Base-by-base conservation (phyloP, 306 rosid genomes). In the Sesbania bispinosa region DNA sequence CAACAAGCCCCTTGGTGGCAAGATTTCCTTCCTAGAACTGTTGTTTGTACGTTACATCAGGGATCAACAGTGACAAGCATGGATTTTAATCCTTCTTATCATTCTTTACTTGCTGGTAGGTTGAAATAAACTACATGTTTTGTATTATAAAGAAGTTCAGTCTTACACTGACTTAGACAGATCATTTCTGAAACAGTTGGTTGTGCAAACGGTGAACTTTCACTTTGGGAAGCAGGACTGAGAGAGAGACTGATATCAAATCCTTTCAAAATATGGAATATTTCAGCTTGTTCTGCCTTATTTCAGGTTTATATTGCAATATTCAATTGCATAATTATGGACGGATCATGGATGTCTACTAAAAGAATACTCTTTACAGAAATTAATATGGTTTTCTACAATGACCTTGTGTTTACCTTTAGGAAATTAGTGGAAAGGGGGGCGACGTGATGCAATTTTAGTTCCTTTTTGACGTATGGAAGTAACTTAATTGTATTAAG, bases 71-170 rank as follows among this genome's bases (percentile, higher is more conserved):
- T 85, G 51, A 74, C 79, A 43, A 81, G 84, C 84, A 67, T 85
- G 88, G 90, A 88, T 73, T 88, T 88, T 62, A 85, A 83, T 75
- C 90, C 87, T 59, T 79, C 76, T 41, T 68, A 62, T 64, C 87
- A 81, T 72, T 81, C 90, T 4, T 43, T 83, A 53, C 87, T 88
- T 48, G 81, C 71, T 10, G 87, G 93, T 88, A 77, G n/a, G 84
- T 76, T 69, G 38, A 62, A 38, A 27, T 42, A 35, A 3, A n/a
- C 10, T 29, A 3, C 43, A 15, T 42, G 23, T 8, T 24, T 61
- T 51, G 18, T 14, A 21, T 50, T 60, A 29, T 20, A 15, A 15
- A 33, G n/a, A 29, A 9, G 9, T 35, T 27, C 5, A 62, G 27
- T 15, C 23, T 36, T 32, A 29, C 18, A 45, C 60, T 50, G 46